Base-by-base conservation (phyloP, 2,329 filamentous ascomycete species). In the Xylariaceae sp. region DNA sequence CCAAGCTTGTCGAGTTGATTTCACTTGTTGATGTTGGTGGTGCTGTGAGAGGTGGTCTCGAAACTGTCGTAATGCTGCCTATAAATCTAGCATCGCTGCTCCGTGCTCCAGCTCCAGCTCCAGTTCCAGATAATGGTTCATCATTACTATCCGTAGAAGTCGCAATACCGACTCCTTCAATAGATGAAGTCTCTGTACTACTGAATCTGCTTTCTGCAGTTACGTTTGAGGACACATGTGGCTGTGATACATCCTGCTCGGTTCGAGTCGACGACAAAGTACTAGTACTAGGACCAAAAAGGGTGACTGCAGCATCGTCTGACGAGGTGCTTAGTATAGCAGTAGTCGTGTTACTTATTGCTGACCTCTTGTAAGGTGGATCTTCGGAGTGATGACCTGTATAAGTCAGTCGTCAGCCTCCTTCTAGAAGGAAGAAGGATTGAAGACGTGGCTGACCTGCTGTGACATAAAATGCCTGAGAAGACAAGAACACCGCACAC, bases 401-500 rank as follows among this genome's bases (percentile, higher is more conserved):
- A 36, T 36, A 5, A n/a, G n/a, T n/a, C n/a, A 51, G 17, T 34
- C 23, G 56, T 59, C 23, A 59, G 52, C 41, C 40, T 51, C 46
- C 52, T 44, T 57, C 44, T 23, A 40, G 47, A 54, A 60, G 44
- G 46, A 53, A 46, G 28, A 33, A 29, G 21, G 11, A 4, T 4
- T 47, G 29, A 31, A 55, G 43, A 24, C 40, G 17, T 45, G 11
- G 43, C 52, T 37, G 37, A 59, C 55, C 47, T 56, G 37, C 19
- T 46, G 33, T 43, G 14, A 28, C 45, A 24, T 39, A 26, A 28
- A 46, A 48, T 53, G 46, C 44, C 44, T 31, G 29, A 36, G 36
- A 54, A 11, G 28, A 61, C 23, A 61, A 34, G 37, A 59, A 44
- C 43, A 59, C 55, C 44, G 48, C 56, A 54, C 44, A 59, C 50